phyloP scores from a whole-genome alignment of 1,284 basidiomycete genomes.

The Irpex lacteus region DNA sequence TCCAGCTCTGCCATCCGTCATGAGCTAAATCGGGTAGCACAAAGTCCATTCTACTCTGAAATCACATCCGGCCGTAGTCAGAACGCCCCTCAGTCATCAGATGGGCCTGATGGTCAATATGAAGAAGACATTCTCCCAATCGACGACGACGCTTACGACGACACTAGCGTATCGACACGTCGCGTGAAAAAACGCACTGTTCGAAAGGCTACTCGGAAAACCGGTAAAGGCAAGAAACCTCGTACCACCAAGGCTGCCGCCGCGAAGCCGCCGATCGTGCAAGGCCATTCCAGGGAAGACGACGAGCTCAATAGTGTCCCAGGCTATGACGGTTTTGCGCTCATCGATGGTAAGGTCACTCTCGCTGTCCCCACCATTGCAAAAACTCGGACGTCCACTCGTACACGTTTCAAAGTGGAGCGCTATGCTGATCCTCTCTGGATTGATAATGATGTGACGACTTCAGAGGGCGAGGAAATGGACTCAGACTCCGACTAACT shows the following conservation, averaged over 20 bases:
- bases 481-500: neutral
- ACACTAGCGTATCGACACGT: neutral
- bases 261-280: neutral
- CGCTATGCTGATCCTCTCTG: neutral
- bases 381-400: neutral
- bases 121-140: neutral
- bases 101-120: too few relatives aligned
- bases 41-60: too few relatives aligned
- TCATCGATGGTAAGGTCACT: neutral
- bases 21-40: neutral
- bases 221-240: too few relatives aligned
- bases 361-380: neutral
- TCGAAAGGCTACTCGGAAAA: too few relatives aligned
- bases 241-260: constrained; percentile 5
- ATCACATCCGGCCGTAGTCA: too few relatives aligned
- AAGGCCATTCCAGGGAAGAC: neutral
- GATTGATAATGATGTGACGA: neutral
- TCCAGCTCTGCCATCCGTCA: constrained; percentile 2
- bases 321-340: neutral
- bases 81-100: too few relatives aligned
- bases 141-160: neutral
- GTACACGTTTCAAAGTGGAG: neutral
- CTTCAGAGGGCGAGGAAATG: neutral
- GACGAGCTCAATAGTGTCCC: neutral
- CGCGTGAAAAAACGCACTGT: neutral